Percentiles rank a stretch among this genome's conserved stretches.
Conservation (phyloP, 164 flowering plant genomes). For the Buxus sempervirens region DNA sequence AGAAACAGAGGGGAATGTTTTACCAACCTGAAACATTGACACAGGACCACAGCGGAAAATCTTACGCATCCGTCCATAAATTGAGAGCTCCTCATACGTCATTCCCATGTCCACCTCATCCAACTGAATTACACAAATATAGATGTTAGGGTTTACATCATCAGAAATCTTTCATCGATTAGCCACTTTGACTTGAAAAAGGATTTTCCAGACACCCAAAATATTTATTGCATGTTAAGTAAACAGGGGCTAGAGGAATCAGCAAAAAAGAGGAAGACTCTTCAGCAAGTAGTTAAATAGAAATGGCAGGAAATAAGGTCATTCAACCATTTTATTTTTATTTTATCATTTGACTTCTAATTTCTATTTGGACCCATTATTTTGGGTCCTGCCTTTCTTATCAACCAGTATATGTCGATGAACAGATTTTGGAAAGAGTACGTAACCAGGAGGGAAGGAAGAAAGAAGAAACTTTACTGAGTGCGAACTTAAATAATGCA, state of each 20-base stretch:
- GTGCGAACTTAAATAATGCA: no score
- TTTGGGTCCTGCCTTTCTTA: neutral
- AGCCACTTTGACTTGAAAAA: neutral
- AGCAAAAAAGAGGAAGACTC: no score
- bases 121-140: slow-evolving; percentile 43
- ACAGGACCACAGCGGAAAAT: slow-evolving; percentile 93
- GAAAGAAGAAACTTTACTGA: no score
- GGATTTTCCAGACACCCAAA: neutral
- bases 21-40: slow-evolving; percentile 87
- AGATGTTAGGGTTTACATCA: neutral
- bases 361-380: neutral
- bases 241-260: neutral
- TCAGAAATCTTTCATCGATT: neutral
- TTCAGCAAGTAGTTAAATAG: no score
- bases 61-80: slow-evolving; percentile 86
- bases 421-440: no score
- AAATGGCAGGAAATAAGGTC: no score
- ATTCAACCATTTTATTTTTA: no score
- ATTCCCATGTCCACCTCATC: slow-evolving; percentile 99
- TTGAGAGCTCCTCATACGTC: slow-evolving; percentile 95
- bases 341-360: no score
- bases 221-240: neutral
- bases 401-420: no score
- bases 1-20: neutral
- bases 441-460: no score